phyloP scores from a whole-genome alignment of 2,329 filamentous ascomycete species.

The Xylariaceae sp. region DNA sequence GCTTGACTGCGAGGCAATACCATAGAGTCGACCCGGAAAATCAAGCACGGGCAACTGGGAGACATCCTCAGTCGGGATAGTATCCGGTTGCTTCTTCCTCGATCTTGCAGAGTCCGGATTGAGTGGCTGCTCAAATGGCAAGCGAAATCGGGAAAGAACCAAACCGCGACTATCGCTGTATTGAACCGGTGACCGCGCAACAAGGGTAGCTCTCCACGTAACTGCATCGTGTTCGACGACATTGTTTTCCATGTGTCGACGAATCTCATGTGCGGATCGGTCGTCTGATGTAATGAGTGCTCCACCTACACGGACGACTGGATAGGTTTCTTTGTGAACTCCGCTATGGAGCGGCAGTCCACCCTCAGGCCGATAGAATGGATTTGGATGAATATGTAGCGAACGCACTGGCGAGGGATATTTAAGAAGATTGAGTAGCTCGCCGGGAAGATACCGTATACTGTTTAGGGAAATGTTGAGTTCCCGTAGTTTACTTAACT shows the following conservation, averaged over 20 bases:
- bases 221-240: no score
- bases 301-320: not conserved
- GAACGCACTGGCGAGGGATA: conserved; percentile 41
- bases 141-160: conserved; percentile 25
- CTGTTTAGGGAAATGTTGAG: conserved; percentile 63
- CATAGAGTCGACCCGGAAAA: conserved; percentile 5
- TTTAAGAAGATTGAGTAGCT: conserved; percentile 53
- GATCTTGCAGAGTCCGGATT: not conserved
- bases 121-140: conserved; percentile 16
- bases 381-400: conserved; percentile 58
- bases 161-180: conserved; percentile 30
- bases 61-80: conserved; percentile 25
- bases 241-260: conserved; percentile 20
- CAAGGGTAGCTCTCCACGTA: conserved; percentile 20
- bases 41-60: conserved; percentile 15
- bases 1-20: conserved; percentile 20
- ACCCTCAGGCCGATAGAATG: conserved; percentile 44
- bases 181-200: conserved; percentile 30
- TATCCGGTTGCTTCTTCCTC: not conserved
- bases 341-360: not conserved
- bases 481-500: conserved; percentile 52
- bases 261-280: not conserved
- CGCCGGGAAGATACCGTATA: conserved; percentile 55
- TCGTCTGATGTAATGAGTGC: not conserved
- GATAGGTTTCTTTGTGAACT: not conserved